phyloP scores from a whole-genome alignment of 352 stramenopile species.

The Aphanomyces stellatus region DNA sequence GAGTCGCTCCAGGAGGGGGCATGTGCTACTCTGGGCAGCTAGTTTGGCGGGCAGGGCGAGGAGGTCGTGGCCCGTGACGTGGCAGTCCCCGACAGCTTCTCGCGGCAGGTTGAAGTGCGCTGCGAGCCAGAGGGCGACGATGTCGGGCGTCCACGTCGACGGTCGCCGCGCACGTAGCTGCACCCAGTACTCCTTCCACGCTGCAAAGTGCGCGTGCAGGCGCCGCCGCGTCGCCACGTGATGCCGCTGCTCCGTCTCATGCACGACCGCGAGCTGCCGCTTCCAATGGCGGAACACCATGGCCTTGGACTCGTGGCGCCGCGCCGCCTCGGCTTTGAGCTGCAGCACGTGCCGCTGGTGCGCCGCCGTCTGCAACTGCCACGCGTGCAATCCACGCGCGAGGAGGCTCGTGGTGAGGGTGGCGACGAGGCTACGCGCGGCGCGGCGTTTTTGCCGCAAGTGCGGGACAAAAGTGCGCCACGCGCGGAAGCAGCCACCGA shows the following conservation, averaged over 20 bases:
- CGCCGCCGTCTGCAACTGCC: too few relatives aligned
- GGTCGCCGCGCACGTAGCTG: not conserved
- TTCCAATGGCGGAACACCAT: not conserved
- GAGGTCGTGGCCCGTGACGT: not conserved
- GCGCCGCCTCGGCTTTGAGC: not conserved
- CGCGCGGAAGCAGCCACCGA: too few relatives aligned
- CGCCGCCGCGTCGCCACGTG: not conserved
- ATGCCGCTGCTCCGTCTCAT: not conserved
- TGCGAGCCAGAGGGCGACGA: not conserved
- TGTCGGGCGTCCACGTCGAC: conserved; percentile 5
- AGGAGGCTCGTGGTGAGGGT: too few relatives aligned
- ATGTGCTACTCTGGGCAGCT: not conserved
- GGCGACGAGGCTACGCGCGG: too few relatives aligned
- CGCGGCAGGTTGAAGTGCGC: conserved; percentile 4
- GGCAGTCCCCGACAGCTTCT: not conserved
- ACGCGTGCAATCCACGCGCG: too few relatives aligned
- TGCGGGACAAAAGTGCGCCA: too few relatives aligned
- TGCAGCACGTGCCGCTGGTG: too few relatives aligned
- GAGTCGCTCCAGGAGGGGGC: not conserved
- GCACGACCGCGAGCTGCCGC: not conserved
- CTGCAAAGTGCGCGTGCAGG: not conserved
- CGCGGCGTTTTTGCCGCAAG: too few relatives aligned
- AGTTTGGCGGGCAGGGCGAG: not conserved
- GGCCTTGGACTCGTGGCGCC: not conserved
- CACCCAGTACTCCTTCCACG: not conserved